A percentile compares a stretch with the other conserved stretches of the same genome.
Evolutionary conservation across 2,329 filamentous ascomycete genomes (phyloP).

Genomic region (Alternaria hordeiaustralica): DNA sequence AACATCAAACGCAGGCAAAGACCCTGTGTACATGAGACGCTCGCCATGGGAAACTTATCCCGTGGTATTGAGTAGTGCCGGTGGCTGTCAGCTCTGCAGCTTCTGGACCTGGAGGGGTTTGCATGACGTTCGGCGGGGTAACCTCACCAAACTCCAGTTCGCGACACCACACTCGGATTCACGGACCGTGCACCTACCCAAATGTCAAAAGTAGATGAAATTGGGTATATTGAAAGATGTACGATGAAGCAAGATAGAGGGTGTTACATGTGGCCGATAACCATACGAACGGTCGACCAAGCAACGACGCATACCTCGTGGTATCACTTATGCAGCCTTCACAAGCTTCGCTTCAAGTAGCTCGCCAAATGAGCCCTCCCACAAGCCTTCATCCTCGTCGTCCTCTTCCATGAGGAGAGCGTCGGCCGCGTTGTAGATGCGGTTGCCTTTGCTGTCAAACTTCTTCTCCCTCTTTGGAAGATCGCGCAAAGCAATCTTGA

Average conservation of each 20-base stretch:
- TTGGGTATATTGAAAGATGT: slow-evolving; percentile 6
- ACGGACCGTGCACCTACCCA: background rate
- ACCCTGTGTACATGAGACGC: background rate
- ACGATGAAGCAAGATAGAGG: background rate
- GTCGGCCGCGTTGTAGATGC: slow-evolving; percentile 71
- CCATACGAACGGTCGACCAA: background rate
- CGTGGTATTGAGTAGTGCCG: background rate
- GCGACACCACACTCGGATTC: background rate
- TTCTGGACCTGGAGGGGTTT: slow-evolving; percentile 11
- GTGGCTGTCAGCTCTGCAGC: slow-evolving; percentile 1
- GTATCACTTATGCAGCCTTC: slow-evolving; percentile 22
- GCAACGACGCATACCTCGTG: background rate
- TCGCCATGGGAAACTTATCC: background rate
- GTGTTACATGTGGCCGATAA: background rate
- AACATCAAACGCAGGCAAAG: background rate
- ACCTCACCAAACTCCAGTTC: background rate
- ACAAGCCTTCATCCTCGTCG: slow-evolving; percentile 34
- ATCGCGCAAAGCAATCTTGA: slow-evolving; percentile 75
- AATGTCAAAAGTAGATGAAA: background rate
- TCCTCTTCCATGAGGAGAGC: slow-evolving; percentile 42
- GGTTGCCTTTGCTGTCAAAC: slow-evolving; percentile 73
- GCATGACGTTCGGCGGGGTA: slow-evolving; percentile 31
- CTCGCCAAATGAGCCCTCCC: slow-evolving; percentile 36
- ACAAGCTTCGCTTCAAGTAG: slow-evolving; percentile 39
- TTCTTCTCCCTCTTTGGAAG: slow-evolving; percentile 62